Conservation (phyloP, 179 eudicot species). For the Actinidia chinensis region DNA sequence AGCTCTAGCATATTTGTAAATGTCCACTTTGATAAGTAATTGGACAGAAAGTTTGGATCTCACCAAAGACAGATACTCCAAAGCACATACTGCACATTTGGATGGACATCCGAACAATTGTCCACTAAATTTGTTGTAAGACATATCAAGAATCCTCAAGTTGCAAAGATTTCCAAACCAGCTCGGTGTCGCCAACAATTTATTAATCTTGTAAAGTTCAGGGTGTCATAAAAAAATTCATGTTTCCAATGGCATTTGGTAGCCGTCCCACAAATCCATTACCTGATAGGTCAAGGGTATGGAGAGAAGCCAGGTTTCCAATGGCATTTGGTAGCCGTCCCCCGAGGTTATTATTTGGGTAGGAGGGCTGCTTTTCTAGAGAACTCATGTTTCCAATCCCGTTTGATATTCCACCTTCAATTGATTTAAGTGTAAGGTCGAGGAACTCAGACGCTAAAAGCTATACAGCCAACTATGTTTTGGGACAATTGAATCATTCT, state of each 20-base stretch:
- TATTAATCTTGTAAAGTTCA: neutral
- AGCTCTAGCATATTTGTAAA: neutral
- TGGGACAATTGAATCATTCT: neutral
- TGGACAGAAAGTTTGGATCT: neutral
- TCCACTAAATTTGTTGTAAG: neutral
- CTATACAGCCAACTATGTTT: neutral
- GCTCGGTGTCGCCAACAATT: neutral
- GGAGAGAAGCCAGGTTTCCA: conserved; percentile 2
- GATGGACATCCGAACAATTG: neutral
- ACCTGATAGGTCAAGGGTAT: neutral
- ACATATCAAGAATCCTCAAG: neutral
- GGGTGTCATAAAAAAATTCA: neutral
- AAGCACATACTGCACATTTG: neutral
- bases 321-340: neutral
- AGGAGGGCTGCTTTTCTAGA: neutral
- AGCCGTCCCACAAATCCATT: neutral
- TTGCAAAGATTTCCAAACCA: neutral
- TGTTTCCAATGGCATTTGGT: neutral
- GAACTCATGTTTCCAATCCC: neutral
- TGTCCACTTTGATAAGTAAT: neutral
- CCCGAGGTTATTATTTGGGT: neutral
- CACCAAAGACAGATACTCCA: neutral
- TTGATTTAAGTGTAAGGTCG: neutral
- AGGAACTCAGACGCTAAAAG: neutral
- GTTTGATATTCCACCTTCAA: neutral